A percentile compares a stretch with the other conserved stretches of the same genome.
phyloP scores from a whole-genome alignment of 2,329 filamentous ascomycete genomes.

The Hymenoscyphus salicellus region DNA sequence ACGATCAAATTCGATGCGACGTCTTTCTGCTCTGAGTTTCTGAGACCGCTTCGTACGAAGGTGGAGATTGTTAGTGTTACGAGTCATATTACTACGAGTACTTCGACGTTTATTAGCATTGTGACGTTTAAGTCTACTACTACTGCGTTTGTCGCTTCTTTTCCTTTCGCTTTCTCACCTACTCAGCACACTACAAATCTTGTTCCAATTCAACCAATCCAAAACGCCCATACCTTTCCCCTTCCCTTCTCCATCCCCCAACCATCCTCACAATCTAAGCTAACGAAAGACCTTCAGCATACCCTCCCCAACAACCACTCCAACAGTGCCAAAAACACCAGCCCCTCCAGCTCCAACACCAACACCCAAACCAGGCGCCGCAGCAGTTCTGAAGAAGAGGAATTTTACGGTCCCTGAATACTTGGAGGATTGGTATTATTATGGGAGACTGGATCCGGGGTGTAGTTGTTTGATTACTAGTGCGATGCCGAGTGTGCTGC shows the following conservation, averaged over 20 bases:
- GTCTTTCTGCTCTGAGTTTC: conserved; percentile 18
- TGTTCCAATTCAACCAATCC: neutral
- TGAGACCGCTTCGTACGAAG: conserved; percentile 14
- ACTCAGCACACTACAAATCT: neutral
- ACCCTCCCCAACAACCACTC: neutral
- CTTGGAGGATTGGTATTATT: conserved; percentile 18
- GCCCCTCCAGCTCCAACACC: conserved; percentile 4
- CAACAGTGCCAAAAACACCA: neutral
- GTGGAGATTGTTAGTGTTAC: conserved; percentile 13
- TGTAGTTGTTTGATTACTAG: conserved; percentile 21
- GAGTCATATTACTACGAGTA: conserved; percentile 12
- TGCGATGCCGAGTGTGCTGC: conserved; percentile 7
- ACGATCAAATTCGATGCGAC: conserved; percentile 14
- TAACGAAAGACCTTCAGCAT: neutral
- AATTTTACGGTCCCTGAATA: conserved; percentile 19
- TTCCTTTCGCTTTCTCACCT: neutral
- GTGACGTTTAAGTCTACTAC: conserved; percentile 11
- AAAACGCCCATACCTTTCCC: neutral
- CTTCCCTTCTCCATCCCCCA: neutral
- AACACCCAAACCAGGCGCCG: neutral
- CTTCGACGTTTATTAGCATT: conserved; percentile 9
- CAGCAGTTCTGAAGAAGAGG: conserved; percentile 1
- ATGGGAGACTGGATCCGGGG: conserved; percentile 15
- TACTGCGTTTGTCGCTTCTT: neutral
- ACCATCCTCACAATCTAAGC: neutral